Base-by-base conservation (phyloP, 1,139 yeast genomes). In the Suhomyces chickasaworum region DNA sequence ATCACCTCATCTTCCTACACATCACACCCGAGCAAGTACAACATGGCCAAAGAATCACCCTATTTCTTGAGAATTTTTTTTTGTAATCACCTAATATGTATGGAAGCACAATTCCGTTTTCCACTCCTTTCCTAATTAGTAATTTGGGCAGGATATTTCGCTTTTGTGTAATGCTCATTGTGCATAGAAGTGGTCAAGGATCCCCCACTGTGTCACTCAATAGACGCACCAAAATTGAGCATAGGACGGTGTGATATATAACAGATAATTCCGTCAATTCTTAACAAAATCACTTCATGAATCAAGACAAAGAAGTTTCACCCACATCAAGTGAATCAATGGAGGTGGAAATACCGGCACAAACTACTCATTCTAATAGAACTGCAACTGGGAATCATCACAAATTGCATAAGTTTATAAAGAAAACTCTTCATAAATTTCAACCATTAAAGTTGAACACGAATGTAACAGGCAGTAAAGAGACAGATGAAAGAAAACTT, bases 331-430 rank as follows among this genome's bases (percentile, higher is more conserved):
- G 12, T 4, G 23, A 22, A 15, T 1, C 7, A 21, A 35, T 35
- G 37, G 15, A 22, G 17, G 25, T 21, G 17, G 29, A 35, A 6
- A 21, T 15, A 21, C 37, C 31, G 39, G 32, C 32, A 17, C 39
- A 25, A 16, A 23, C 10, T 5, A 13, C 39, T 12, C 15, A 27
- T 7, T 10, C 16, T 8, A 16, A 17, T 25, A 9, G 18, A 37
- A n/a, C 20, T 16, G 16, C 32, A 16, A 6, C 29, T 21, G 25
- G 42, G n/a, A 36, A 39, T 22, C 40, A 41, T 18, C 51, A 45
- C 20, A 53, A 53, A 44, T 41, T 53, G 20, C 57, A 54, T 34
- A 51, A 42, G 37, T 51, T 54, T 34, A 46, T 54, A 31, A 54
- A 52, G 41, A 52, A 48, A 34, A 53, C 57, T 7, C 44, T 53